Evolutionary conservation across 116 monocot species (phyloP), one percentile per base, ranked within the genome.

Genomic region (Papilionanthe hybrid): DNA sequence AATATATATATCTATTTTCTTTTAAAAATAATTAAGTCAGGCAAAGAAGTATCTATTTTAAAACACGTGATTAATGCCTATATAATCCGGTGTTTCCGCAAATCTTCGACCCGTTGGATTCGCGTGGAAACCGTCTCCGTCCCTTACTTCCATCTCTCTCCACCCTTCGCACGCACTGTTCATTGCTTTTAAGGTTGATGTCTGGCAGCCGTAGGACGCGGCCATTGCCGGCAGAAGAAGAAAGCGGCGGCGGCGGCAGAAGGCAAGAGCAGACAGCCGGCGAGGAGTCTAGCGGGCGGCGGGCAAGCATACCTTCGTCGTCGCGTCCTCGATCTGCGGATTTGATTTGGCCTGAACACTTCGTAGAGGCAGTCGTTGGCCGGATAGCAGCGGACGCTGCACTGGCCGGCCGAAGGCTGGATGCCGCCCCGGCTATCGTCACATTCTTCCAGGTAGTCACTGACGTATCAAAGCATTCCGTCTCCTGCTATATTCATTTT

Each of bases 321-420:
- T 85, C 88, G 1, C 63, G 82, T 5, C 72, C 47, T 55, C 49
- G 85, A 27, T 72, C 87, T 4, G 78, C 83, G 1, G 88, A 75
- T 11, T 82, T 78, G 13, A 86, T 86, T 37, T 94, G 89, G 91
- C 94, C 94, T 28, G 91, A 90, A 76, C 94, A 84, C 79, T 89
- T 91, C 78, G 78, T 94, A 25, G 91, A 94, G 75, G 79, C 91
- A 7, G 80, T 94, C 18, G 89, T 86, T 63, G 78, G 67, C 25
- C 86, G 82, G 22, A 78, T 91, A 22, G 82, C 89, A 10, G 78
- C 71, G 50, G 83, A 86, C n/a, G 91, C 91, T 5, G 77, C 86
- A 19, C 17, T 8, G 41, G 49, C 69, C 5, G 84, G 9, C 0
- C 86, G 91, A 9, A 73, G 89, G 50, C 86, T 91, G 19, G 86